Conservation (phyloP, 345 rosid genomes). For the Combretum micranthum region DNA sequence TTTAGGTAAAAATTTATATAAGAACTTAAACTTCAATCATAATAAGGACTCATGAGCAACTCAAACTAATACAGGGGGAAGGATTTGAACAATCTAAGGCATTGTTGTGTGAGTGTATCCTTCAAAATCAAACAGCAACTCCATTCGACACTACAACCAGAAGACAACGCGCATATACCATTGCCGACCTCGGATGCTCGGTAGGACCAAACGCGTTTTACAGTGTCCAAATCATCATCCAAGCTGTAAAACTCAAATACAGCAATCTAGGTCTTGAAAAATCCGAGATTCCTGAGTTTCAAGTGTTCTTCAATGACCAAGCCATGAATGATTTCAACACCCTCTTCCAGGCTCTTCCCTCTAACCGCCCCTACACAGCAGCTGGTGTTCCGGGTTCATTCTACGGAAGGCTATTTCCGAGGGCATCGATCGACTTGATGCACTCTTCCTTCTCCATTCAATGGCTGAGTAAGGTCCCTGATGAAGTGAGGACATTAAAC, state of each 20-base stretch:
- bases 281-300: constrained; percentile 18
- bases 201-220: constrained; percentile 43
- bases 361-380: constrained; percentile 14
- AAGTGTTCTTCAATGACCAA: constrained; percentile 42
- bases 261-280: not conserved
- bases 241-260: constrained; percentile 15
- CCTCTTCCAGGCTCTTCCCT: constrained; percentile 29
- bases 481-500: constrained; percentile 8
- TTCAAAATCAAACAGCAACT: too few relatives aligned
- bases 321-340: constrained; percentile 39
- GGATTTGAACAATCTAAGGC: too few relatives aligned
- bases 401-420: constrained; percentile 26
- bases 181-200: constrained; percentile 22
- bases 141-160: too few relatives aligned
- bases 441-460: constrained; percentile 24
- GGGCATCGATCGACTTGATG: constrained; percentile 21
- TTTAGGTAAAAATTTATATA: too few relatives aligned
- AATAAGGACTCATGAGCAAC: too few relatives aligned
- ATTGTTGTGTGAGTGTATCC: too few relatives aligned
- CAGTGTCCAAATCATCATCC: constrained; percentile 25
- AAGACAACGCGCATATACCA: constrained; percentile 1
- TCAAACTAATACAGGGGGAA: too few relatives aligned
- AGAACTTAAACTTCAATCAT: too few relatives aligned
- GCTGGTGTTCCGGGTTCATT: constrained; percentile 38
- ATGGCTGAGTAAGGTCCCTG: constrained; percentile 29